Conservation (phyloP, 1,284 basidiomycete species). For the Thecaphora frezii region DNA sequence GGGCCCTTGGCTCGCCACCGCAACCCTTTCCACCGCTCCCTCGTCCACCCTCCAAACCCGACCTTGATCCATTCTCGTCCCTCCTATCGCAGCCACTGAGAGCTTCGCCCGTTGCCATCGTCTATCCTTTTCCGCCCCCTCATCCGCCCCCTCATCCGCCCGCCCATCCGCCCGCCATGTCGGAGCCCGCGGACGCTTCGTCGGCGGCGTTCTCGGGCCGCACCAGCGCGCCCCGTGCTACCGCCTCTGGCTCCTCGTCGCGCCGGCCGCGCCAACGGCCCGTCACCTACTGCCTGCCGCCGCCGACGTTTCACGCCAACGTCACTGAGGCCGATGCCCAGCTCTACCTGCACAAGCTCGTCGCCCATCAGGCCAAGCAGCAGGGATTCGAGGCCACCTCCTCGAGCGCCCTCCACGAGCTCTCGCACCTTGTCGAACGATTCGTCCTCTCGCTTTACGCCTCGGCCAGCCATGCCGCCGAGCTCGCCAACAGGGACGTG, state of each 20-base stretch:
- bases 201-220: too few species aligned
- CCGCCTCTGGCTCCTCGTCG: background rate
- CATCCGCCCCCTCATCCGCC: too few species aligned
- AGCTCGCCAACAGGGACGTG: slow-evolving; percentile 15
- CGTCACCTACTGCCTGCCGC: slow-evolving; percentile 15
- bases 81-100: too few species aligned
- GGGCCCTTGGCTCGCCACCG: too few species aligned
- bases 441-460: slow-evolving; percentile 29
- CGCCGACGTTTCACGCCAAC: slow-evolving; percentile 9
- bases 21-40: too few species aligned
- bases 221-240: too few species aligned
- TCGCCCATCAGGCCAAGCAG: slow-evolving; percentile 21
- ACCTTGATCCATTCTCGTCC: too few species aligned
- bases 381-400: slow-evolving; percentile 30
- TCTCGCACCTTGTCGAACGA: slow-evolving; percentile 24
- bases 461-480: slow-evolving; percentile 26
- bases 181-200: too few species aligned
- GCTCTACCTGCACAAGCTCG: slow-evolving; percentile 18
- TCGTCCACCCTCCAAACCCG: too few species aligned
- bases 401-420: slow-evolving; percentile 24
- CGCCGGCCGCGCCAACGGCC: slow-evolving; percentile 5
- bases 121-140: too few species aligned
- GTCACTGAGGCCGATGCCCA: slow-evolving; percentile 17
- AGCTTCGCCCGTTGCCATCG: too few species aligned
- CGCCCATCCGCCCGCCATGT: too few species aligned